Evolutionary conservation across 495 filamentous ascomycete genomes (phyloP).

Genomic region (Talaromyces ruber): DNA sequence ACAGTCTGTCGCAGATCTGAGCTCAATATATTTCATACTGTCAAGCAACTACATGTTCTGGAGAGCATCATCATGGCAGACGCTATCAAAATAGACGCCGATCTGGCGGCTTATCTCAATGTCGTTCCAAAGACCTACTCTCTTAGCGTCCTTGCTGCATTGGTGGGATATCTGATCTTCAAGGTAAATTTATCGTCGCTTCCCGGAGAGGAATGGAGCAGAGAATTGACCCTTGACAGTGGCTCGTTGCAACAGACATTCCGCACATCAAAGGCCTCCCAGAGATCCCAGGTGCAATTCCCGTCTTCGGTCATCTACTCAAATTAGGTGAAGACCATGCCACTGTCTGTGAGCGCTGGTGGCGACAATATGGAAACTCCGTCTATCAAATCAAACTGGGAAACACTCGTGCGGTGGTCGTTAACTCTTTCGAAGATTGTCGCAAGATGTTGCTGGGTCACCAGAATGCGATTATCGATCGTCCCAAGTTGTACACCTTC

Average conservation of each 20-base stretch:
- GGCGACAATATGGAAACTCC: constrained; percentile 40
- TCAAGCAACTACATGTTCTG: neutral
- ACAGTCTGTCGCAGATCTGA: neutral
- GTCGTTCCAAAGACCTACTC: constrained; percentile 1
- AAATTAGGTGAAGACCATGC: constrained; percentile 49
- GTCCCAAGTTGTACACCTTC: constrained; percentile 40
- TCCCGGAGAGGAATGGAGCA: constrained; percentile 7
- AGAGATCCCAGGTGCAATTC: constrained; percentile 41
- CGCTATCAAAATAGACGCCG: neutral
- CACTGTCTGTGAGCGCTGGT: constrained; percentile 43
- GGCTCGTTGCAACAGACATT: constrained; percentile 20
- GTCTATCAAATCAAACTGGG: constrained; percentile 49
- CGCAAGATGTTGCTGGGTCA: constrained; percentile 36
- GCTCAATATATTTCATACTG: neutral
- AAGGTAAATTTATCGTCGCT: neutral
- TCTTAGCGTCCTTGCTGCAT: neutral
- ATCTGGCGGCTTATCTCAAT: neutral
- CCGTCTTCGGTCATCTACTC: constrained; percentile 45
- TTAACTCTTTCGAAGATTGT: constrained; percentile 40
- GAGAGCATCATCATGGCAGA: neutral
- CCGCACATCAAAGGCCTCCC: constrained; percentile 39
- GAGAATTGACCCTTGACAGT: neutral
- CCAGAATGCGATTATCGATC: constrained; percentile 38
- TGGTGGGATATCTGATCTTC: neutral
- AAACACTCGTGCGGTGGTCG: constrained; percentile 40